phyloP scores from a whole-genome alignment of 257 asterid species.

The Fraxinus pennsylvanica region DNA sequence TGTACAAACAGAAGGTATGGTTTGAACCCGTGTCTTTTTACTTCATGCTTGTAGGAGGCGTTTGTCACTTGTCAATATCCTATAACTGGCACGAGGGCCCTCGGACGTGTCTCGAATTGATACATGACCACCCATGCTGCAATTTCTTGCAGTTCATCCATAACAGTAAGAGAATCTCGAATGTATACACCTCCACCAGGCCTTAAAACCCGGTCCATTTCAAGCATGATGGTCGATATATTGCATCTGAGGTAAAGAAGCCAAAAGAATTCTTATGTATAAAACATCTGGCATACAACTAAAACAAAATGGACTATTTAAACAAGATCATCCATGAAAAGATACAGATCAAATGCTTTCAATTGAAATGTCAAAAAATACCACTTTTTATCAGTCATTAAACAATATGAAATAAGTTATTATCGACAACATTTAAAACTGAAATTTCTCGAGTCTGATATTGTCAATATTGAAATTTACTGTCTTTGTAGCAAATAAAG shows the following conservation, averaged over 20 bases:
- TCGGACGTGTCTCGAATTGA: slow-evolving; percentile 43
- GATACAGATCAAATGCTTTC: background rate
- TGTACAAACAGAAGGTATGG: background rate
- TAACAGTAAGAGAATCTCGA: slow-evolving; percentile 43
- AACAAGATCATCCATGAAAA: background rate
- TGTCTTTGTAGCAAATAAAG: slow-evolving; percentile 1
- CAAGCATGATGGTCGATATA: slow-evolving; percentile 49
- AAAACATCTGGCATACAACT: background rate
- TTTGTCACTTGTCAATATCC: slow-evolving; percentile 39
- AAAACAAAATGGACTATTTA: background rate
- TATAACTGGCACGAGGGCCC: slow-evolving; percentile 52
- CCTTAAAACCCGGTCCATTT: slow-evolving; percentile 55
- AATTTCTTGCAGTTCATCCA: slow-evolving; percentile 44
- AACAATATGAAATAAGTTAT: background rate
- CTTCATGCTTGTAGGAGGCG: slow-evolving; percentile 21
- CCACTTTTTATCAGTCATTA: background rate
- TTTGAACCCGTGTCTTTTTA: background rate
- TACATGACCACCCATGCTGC: slow-evolving; percentile 51
- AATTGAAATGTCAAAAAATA: background rate
- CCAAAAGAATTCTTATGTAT: background rate
- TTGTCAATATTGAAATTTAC: background rate
- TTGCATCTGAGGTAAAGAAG: slow-evolving; percentile 39
- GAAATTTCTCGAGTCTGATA: background rate
- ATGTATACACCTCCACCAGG: slow-evolving; percentile 47
- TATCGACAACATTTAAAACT: background rate